These are phyloP conservation scores for Penicillium polonicum DNA, from an alignment of 2,329 filamentous ascomycete species.

Conservation along the genomic window DNA sequence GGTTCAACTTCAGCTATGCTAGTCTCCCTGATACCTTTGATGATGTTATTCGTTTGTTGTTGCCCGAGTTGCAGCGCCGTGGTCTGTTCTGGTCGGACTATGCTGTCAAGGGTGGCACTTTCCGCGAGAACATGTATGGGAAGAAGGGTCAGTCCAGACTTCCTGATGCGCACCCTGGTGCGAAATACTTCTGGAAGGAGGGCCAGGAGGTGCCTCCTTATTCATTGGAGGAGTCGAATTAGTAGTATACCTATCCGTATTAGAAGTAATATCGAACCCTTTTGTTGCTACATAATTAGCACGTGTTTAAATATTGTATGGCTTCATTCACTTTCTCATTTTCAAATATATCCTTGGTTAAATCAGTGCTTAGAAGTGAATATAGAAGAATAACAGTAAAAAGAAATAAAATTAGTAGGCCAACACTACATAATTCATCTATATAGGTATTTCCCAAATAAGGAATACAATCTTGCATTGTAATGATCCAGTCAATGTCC, in stretches of 20 bases:
- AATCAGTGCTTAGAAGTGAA: not conserved
- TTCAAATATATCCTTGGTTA: not conserved
- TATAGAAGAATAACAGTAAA: not conserved
- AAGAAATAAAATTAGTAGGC: not conserved
- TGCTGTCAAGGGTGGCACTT: slow-evolving; percentile 38
- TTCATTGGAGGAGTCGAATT: slow-evolving; percentile 15
- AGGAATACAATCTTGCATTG: not conserved
- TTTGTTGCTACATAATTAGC: not conserved
- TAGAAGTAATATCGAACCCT: not conserved
- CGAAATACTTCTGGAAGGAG: slow-evolving; percentile 37
- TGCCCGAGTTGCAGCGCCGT: slow-evolving; percentile 35
- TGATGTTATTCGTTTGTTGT: slow-evolving; percentile 33
- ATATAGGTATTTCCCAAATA: not conserved
- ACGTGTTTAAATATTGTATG: not conserved
- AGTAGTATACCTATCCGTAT: not conserved
- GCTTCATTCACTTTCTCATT: not conserved
- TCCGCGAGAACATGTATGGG: slow-evolving; percentile 42
- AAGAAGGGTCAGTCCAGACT: slow-evolving; percentile 31
- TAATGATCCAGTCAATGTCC: not conserved
- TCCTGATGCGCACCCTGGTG: slow-evolving; percentile 37
- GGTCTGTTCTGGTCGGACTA: slow-evolving; percentile 43
- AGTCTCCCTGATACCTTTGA: slow-evolving; percentile 38
- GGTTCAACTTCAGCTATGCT: slow-evolving; percentile 39
- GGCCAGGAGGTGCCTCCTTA: slow-evolving; percentile 37
- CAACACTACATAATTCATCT: not conserved